Base-by-base conservation (phyloP, 2,329 filamentous ascomycete species). In the Rachicladosporium sp. region DNA sequence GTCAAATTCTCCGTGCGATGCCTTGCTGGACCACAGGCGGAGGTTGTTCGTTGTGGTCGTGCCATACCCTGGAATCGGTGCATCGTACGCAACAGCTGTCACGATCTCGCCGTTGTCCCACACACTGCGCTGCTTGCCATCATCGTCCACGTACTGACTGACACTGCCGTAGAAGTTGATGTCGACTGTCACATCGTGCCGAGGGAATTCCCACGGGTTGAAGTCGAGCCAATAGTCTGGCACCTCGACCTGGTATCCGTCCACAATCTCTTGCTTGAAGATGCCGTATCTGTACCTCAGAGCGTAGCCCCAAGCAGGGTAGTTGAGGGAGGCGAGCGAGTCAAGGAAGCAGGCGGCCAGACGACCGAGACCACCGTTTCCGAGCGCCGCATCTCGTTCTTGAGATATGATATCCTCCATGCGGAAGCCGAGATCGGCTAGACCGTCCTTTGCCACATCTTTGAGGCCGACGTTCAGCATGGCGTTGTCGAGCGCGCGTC, bases 161-260 rank as follows among this genome's bases (percentile, higher is more conserved):
- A 93, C 88, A 46, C 78, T 67, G 27, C 91, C 91, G 53, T 89
- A 95, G 69, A 98, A 98, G 71, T 96, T 88, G 44, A 98, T 86
- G 63, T 96, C 85, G 15, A 98, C 88, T 2, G 82, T 88, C 45
- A 98, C 83, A 58, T 98, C 91, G 61, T 95, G 86, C 50, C 91
- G 76, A 32, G 88, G 87, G 56, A 96, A 98, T 60, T 98, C 91
- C 91, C 91, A 98, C 1, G 91, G 91, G 64, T 98, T 98, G 65
- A 96, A 95, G 60, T 96, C 91, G 39, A 98, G 76, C 91, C 91
- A 98, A 66, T 98, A 96, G 61, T 98, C 91, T 12, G 91, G 91
- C 43, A 96, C 83, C 59, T 98, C 91, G 48, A 98, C 87, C 64
- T 98, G 91, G 61, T 95, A 98, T 42, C 91, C 91, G 56, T 96